Percentiles rank a stretch among this genome's conserved stretches.
Evolutionary conservation across 768 basidiomycete genomes (phyloP).

Genomic region (Hygrophorus russula): DNA sequence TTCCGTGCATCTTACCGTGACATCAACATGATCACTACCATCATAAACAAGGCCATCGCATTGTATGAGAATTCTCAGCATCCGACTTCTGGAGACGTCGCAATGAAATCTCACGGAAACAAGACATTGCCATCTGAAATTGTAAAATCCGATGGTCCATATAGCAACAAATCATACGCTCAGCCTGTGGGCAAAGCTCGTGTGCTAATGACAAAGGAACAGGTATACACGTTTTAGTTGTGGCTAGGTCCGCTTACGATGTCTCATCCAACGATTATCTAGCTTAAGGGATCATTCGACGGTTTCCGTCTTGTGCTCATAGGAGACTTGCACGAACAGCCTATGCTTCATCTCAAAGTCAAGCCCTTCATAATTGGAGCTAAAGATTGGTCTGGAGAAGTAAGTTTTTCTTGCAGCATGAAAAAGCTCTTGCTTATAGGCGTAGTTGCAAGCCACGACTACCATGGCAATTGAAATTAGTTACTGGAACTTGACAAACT

Average conservation of each 20-base stretch:
- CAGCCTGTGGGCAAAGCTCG: constrained; percentile 27
- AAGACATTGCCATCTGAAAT: constrained; percentile 6
- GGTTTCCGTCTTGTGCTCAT: constrained; percentile 91
- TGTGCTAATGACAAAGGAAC: constrained; percentile 60
- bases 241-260: constrained; percentile 3
- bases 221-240: constrained; percentile 34
- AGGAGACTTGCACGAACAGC: constrained; percentile 91
- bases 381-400: constrained; percentile 92
- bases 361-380: constrained; percentile 75
- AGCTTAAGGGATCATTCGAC: constrained; percentile 82
- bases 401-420: constrained; percentile 20
- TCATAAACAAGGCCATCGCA: constrained; percentile 78
- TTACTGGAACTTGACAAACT: constrained; percentile 96
- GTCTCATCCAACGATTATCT: not conserved
- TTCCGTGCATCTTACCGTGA: constrained; percentile 95
- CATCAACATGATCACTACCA: constrained; percentile 77
- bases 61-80: constrained; percentile 46
- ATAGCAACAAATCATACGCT: constrained; percentile 1
- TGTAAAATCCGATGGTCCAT: constrained; percentile 7
- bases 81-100: constrained; percentile 6
- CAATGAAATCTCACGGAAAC: constrained; percentile 5
- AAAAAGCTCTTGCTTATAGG: not conserved
- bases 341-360: constrained; percentile 80
- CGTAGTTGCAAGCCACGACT: constrained; percentile 73
- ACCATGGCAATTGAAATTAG: constrained; percentile 75